A percentile compares a stretch with the other conserved stretches of the same genome.
phyloP scores from a whole-genome alignment of 345 rosid species.

The Acer saccharum region DNA sequence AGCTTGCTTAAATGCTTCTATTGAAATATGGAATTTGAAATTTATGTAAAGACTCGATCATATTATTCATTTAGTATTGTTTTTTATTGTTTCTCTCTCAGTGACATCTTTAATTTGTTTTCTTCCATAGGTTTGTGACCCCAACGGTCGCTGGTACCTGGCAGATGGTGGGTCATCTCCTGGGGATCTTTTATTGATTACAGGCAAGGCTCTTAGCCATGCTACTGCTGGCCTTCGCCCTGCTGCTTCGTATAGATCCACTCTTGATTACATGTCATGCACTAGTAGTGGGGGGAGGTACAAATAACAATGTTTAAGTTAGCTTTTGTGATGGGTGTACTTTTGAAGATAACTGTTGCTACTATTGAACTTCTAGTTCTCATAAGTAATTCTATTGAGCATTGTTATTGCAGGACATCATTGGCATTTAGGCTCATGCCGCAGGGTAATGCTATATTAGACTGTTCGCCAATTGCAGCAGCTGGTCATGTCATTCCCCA shows the following conservation, averaged over 20 bases:
- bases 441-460: constrained; percentile 89
- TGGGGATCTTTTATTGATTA: constrained; percentile 80
- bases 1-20: constrained; percentile 14
- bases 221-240: constrained; percentile 97
- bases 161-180: constrained; percentile 80
- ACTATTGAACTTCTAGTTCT: constrained; percentile 10
- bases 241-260: constrained; percentile 70
- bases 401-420: constrained; percentile 60
- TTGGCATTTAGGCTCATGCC: constrained; percentile 95
- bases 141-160: constrained; percentile 93
- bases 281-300: constrained; percentile 77
- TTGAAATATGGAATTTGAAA: not conserved
- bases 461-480: constrained; percentile 93
- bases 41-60: not conserved
- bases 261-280: constrained; percentile 52
- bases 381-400: constrained; percentile 19
- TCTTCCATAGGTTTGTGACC: constrained; percentile 82
- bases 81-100: constrained; percentile 8
- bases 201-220: constrained; percentile 94
- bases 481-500: constrained; percentile 96
- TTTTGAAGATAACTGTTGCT: constrained; percentile 13
- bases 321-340: constrained; percentile 8
- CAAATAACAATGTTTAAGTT: constrained; percentile 13
- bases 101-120: constrained; percentile 20
- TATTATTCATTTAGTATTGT: constrained; percentile 12